These are phyloP conservation scores for Lodderomyces oxycetoniae DNA, from an alignment of 1,139 yeast genomes.

Conservation along the genomic window DNA sequence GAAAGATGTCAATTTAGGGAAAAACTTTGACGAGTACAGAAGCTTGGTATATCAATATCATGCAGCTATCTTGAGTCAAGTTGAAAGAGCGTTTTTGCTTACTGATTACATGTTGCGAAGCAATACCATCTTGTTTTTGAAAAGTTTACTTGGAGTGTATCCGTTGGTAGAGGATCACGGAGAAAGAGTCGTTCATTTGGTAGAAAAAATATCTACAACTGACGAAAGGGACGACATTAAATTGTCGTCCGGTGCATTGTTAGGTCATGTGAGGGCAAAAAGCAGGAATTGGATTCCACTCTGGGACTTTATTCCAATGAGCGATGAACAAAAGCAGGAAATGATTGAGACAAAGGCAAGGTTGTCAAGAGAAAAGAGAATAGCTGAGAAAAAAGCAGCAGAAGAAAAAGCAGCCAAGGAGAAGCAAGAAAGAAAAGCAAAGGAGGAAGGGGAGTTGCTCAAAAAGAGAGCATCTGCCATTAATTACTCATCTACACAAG, in stretches of 20 bases:
- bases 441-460: conserved; percentile 17
- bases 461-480: conserved; percentile 11
- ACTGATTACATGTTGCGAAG: conserved; percentile 76
- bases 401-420: conserved; percentile 10
- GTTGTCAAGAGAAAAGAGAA: conserved; percentile 18
- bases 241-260: conserved; percentile 70
- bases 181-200: conserved; percentile 42
- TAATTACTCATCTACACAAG: conserved; percentile 24
- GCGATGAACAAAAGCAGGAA: conserved; percentile 25
- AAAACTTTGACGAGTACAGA: conserved; percentile 35
- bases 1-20: conserved; percentile 11
- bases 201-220: conserved; percentile 43
- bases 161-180: conserved; percentile 73
- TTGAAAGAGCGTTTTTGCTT: conserved; percentile 47
- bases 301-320: conserved; percentile 53
- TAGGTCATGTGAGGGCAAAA: conserved; percentile 65
- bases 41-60: conserved; percentile 55
- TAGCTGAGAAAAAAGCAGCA: conserved; percentile 14
- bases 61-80: conserved; percentile 39
- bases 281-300: conserved; percentile 52
- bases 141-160: conserved; percentile 58
- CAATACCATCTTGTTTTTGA: conserved; percentile 75
- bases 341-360: conserved; percentile 22
- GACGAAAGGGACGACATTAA: conserved; percentile 81
- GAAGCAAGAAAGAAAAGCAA: conserved; percentile 18